A percentile compares a stretch with the other conserved stretches of the same genome.
phyloP scores from a whole-genome alignment of 1,284 basidiomycete genomes.

The Rhizoctonia solani region DNA sequence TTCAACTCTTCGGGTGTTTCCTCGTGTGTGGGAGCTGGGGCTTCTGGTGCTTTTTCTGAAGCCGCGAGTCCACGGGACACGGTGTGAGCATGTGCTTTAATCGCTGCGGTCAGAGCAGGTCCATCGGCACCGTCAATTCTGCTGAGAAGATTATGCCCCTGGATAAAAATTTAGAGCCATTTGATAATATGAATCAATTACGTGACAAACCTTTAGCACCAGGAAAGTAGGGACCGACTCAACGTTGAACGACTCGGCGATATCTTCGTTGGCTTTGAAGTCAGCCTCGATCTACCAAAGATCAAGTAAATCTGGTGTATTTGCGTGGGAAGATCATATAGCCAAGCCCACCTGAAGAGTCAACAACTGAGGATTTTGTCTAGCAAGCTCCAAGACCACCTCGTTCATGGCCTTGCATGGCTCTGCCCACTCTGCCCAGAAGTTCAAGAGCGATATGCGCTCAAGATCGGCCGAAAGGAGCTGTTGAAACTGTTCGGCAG shows the following conservation, averaged over 20 bases:
- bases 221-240: constrained; percentile 89
- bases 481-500: constrained; percentile 72
- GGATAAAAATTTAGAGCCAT: constrained; percentile 27
- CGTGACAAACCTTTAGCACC: constrained; percentile 69
- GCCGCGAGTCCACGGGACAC: constrained; percentile 50
- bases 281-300: constrained; percentile 75
- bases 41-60: constrained; percentile 48
- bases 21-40: constrained; percentile 45
- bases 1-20: constrained; percentile 72
- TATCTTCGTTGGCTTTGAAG: constrained; percentile 80
- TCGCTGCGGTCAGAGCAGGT: constrained; percentile 62
- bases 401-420: constrained; percentile 88
- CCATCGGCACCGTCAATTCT: constrained; percentile 86
- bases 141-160: constrained; percentile 90
- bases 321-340: background rate
- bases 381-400: constrained; percentile 69
- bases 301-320: constrained; percentile 13
- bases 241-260: constrained; percentile 92
- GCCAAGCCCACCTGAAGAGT: constrained; percentile 3
- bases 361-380: constrained; percentile 44
- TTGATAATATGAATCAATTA: background rate
- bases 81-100: constrained; percentile 59
- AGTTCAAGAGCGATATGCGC: constrained; percentile 83
- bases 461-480: constrained; percentile 76
- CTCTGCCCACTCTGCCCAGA: constrained; percentile 92